Percentiles rank a stretch among this genome's conserved stretches.
Evolutionary conservation across 768 basidiomycete genomes (phyloP).

Genomic region (Lactarius quietus): DNA sequence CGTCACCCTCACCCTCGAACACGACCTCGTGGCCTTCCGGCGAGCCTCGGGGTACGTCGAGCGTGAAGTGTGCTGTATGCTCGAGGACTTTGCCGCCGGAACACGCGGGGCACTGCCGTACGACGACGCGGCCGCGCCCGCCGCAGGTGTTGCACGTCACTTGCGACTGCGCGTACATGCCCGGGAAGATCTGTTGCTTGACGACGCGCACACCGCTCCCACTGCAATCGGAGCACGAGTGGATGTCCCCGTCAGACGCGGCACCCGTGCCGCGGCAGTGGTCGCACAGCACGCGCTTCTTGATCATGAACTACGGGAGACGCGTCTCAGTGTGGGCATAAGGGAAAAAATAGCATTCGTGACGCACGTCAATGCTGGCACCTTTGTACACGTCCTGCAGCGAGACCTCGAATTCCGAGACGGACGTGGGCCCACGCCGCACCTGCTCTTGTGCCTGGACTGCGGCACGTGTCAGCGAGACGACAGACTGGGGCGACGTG

Average conservation of each 20-base stretch:
- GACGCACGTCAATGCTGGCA: conserved; percentile 71
- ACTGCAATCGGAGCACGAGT: conserved; percentile 78
- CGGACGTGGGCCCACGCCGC: conserved; percentile 69
- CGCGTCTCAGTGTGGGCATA: neutral
- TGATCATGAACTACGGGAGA: conserved; percentile 74
- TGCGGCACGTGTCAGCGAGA: conserved; percentile 23
- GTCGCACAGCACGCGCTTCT: conserved; percentile 90
- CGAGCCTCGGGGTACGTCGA: conserved; percentile 84
- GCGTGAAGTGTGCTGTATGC: conserved; percentile 74
- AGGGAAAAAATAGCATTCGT: conserved; percentile 3
- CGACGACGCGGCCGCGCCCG: conserved; percentile 79
- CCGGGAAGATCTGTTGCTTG: conserved; percentile 94
- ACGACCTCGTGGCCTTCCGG: conserved; percentile 92
- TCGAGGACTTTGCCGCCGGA: conserved; percentile 77
- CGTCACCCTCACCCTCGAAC: conserved; percentile 96
- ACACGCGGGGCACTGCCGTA: conserved; percentile 78
- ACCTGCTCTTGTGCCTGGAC: conserved; percentile 54
- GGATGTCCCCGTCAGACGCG: conserved; percentile 82
- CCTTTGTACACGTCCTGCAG: conserved; percentile 90
- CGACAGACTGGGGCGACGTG: neutral
- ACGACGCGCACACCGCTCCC: conserved; percentile 83
- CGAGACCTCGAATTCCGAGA: conserved; percentile 82
- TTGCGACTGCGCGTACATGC: conserved; percentile 91
- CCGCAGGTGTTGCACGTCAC: conserved; percentile 78
- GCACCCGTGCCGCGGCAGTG: conserved; percentile 96